phyloP scores from a whole-genome alignment of 2,329 filamentous ascomycete species.

The Sporothrix schenckii region DNA sequence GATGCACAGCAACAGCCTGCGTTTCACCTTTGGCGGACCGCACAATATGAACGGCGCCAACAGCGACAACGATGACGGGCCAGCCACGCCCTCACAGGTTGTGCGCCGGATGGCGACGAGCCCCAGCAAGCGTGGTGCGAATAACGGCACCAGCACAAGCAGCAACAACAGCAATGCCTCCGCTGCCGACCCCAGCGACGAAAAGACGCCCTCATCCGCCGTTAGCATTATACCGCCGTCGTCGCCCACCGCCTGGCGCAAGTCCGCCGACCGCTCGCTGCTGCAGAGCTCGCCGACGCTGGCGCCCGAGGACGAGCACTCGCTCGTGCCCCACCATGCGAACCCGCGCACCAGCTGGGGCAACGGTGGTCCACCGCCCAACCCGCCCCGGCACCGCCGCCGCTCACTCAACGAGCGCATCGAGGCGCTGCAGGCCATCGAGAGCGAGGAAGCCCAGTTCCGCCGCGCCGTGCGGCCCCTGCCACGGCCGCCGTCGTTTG shows the following conservation, averaged over 20 bases:
- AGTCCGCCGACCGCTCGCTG: constrained; percentile 11
- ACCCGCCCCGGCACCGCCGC: constrained; percentile 22
- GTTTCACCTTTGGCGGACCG: constrained; percentile 29
- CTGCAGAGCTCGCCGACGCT: constrained; percentile 30
- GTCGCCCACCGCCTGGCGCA: constrained; percentile 19
- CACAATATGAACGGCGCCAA: not conserved
- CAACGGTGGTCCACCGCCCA: not conserved
- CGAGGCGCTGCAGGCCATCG: constrained; percentile 23
- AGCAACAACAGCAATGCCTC: not conserved
- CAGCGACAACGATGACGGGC: not conserved
- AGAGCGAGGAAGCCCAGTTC: constrained; percentile 7
- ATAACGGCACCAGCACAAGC: too few species aligned
- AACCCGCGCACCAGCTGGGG: constrained; percentile 25
- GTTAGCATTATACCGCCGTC: not conserved
- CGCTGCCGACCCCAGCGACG: not conserved
- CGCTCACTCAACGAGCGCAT: constrained; percentile 29
- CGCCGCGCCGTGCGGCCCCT: constrained; percentile 25
- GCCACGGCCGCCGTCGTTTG: constrained; percentile 28
- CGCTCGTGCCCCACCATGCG: constrained; percentile 5
- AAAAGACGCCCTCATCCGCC: constrained; percentile 22
- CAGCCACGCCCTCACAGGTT: not conserved
- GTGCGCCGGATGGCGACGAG: constrained; percentile 28
- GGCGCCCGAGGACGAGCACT: constrained; percentile 29
- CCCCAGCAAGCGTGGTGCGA: constrained; percentile 13
- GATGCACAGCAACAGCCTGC: constrained; percentile 26